Percentiles rank a stretch among this genome's conserved stretches.
phyloP scores from a whole-genome alignment of 2,329 filamentous ascomycete species.

The Paracorniculantispora psalliotae region DNA sequence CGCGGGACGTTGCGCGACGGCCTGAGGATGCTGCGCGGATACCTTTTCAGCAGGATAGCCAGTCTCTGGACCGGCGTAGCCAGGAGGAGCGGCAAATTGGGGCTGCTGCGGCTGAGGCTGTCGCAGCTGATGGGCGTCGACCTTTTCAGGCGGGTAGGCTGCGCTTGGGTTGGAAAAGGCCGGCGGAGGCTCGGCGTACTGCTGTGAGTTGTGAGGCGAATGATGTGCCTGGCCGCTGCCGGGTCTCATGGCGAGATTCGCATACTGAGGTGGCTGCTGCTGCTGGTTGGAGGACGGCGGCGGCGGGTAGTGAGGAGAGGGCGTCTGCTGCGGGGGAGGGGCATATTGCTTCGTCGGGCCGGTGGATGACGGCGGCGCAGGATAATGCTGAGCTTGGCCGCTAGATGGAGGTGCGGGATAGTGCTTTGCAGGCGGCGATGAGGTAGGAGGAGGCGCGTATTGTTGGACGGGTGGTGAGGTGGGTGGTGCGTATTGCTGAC shows the following conservation, averaged over 20 bases:
- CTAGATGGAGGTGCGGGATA: constrained; percentile 43
- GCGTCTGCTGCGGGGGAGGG: constrained; percentile 27
- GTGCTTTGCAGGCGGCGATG: no score
- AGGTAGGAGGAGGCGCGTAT: no score
- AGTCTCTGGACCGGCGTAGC: constrained; percentile 15
- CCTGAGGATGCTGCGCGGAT: constrained; percentile 18
- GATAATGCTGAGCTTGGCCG: constrained; percentile 41
- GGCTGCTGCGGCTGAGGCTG: constrained; percentile 26
- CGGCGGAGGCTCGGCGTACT: constrained; percentile 6
- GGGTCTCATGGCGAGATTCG: constrained; percentile 21
- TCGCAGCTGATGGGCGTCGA: constrained; percentile 17
- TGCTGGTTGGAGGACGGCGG: constrained; percentile 22
- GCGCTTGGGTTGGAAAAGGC: constrained; percentile 14
- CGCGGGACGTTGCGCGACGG: constrained; percentile 19
- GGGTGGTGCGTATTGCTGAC: constrained; percentile 40
- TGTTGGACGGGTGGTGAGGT: no score
- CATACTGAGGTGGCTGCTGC: constrained; percentile 20
- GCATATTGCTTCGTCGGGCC: constrained; percentile 23
- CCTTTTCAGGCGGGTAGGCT: constrained; percentile 16
- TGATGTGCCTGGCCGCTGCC: background rate
- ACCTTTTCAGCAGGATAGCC: constrained; percentile 28
- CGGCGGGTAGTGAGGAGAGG: constrained; percentile 27
- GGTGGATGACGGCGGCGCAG: constrained; percentile 35
- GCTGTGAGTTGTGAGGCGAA: constrained; percentile 1
- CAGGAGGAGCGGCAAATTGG: constrained; percentile 20